A percentile compares a stretch with the other conserved stretches of the same genome.
Evolutionary conservation across 768 basidiomycete genomes (phyloP).

Genomic region (Piloderma croceum): DNA sequence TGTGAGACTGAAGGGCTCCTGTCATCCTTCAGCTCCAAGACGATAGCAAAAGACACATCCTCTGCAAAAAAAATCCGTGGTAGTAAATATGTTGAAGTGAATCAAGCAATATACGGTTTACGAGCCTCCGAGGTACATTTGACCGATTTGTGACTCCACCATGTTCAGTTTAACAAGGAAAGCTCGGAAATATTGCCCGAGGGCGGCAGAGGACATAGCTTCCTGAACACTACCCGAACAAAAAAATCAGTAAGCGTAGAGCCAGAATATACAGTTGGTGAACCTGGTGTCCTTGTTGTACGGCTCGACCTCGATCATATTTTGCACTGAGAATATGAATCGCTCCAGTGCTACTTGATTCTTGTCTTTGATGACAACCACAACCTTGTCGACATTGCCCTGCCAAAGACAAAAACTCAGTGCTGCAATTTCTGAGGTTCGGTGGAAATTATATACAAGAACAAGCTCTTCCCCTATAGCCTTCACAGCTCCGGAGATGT

Average conservation of each 20-base stretch:
- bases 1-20: too few species aligned
- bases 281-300: slow-evolving; percentile 70
- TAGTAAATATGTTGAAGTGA: background rate
- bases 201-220: slow-evolving; percentile 57
- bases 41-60: slow-evolving; percentile 73
- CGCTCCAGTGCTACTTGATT: slow-evolving; percentile 81
- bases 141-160: slow-evolving; percentile 67
- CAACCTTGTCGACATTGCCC: slow-evolving; percentile 77
- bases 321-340: slow-evolving; percentile 83
- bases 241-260: background rate
- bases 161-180: slow-evolving; percentile 77
- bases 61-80: slow-evolving; percentile 30
- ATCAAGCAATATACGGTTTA: too few species aligned
- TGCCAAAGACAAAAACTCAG: slow-evolving; percentile 23
- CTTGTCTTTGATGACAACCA: slow-evolving; percentile 80
- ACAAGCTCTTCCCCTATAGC: slow-evolving; percentile 75
- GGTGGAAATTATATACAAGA: slow-evolving; percentile 37
- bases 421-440: background rate
- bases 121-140: slow-evolving; percentile 50
- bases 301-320: slow-evolving; percentile 66
- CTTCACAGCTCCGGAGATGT: slow-evolving; percentile 83
- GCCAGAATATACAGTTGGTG: slow-evolving; percentile 6
- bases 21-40: slow-evolving; percentile 75
- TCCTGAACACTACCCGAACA: slow-evolving; percentile 52
- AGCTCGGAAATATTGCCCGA: slow-evolving; percentile 75